Base-by-base conservation (phyloP, 345 rosid species). In the Boechera retrofracta region DNA sequence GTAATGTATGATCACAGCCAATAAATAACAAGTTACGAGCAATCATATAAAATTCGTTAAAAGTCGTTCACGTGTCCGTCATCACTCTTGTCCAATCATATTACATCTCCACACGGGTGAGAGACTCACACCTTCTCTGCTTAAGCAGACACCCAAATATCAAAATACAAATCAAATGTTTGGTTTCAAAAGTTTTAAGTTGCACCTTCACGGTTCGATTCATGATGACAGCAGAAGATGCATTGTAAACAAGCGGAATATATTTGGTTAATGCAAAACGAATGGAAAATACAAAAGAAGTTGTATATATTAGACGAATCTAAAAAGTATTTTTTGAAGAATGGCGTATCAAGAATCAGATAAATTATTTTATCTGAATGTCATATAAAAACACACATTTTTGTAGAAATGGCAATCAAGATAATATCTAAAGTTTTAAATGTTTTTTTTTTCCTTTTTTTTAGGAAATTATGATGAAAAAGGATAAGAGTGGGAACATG, bases 41-140 rank as follows among this genome's bases (percentile, higher is more conserved):
- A 26, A 71, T 48, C 67, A 47, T 47, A 39, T 1, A 58, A 21
- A 54, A 48, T n/a, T 72, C 68, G 68, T 60, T 71, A 72, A 72
- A 21, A 58, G 75, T 48, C 59, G 76, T 72, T 60, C 39, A 68
- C 72, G 72, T 68, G 61, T 2, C 60, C 39, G 38, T 13, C 72
- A 53, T 38, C 5, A 26, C 49, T 38, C 51, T 69, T 52, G 28
- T 9, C 63, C 73, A 69, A 69, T 55, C 63, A 62, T 51, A 28
- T 62, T 72, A 61, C 61, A 61, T 36, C 51, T 49, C 12, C 41
- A 61, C 76, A 72, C 76, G 61, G 4, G 69, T 36, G 45, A 57
- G 60, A 59, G 38, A 60, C 29, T 59, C 5, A 29, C 64, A 28
- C 35, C 59, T 51, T 51, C 47, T 11, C 24, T 2, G 2, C 29